phyloP scores from a whole-genome alignment of 202 grass and related monocot genomes.

The Alloteropsis angusta region DNA sequence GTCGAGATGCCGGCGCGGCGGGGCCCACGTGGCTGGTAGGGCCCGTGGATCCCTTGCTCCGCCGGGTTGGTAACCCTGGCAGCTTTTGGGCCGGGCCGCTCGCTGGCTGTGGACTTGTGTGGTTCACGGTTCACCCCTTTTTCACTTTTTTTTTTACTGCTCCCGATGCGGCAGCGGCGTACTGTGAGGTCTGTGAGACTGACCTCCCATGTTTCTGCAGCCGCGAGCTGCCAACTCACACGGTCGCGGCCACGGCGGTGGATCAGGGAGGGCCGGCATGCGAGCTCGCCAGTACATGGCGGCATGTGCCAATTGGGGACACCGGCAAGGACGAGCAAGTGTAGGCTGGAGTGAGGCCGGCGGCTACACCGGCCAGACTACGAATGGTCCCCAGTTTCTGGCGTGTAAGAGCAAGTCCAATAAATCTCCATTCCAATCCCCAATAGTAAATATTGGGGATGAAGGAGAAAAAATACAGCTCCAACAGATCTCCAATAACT shows the following conservation, averaged over 20 bases:
- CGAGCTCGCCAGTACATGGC: not conserved
- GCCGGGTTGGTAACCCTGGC: not conserved
- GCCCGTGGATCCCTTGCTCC: conserved; percentile 31
- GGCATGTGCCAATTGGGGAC: conserved; percentile 2
- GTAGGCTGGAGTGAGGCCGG: not conserved
- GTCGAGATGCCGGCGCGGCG: not conserved
- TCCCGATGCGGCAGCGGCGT: not conserved
- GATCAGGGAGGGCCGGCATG: not conserved
- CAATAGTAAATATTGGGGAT: no score
- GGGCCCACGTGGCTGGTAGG: conserved; percentile 19
- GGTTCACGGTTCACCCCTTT: not conserved
- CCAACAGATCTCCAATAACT: no score
- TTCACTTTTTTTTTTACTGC: not conserved
- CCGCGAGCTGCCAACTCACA: not conserved
- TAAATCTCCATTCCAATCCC: no score
- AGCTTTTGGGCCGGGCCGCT: not conserved
- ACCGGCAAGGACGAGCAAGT: not conserved
- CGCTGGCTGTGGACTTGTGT: not conserved
- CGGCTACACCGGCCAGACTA: not conserved
- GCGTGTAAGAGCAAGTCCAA: no score
- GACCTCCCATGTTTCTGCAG: not conserved
- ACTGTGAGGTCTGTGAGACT: not conserved
- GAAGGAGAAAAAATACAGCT: no score
- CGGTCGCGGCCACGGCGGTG: not conserved
- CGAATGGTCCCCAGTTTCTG: not conserved